phyloP scores from a whole-genome alignment of 352 stramenopile species.

The Globisporangium apiculatum region DNA sequence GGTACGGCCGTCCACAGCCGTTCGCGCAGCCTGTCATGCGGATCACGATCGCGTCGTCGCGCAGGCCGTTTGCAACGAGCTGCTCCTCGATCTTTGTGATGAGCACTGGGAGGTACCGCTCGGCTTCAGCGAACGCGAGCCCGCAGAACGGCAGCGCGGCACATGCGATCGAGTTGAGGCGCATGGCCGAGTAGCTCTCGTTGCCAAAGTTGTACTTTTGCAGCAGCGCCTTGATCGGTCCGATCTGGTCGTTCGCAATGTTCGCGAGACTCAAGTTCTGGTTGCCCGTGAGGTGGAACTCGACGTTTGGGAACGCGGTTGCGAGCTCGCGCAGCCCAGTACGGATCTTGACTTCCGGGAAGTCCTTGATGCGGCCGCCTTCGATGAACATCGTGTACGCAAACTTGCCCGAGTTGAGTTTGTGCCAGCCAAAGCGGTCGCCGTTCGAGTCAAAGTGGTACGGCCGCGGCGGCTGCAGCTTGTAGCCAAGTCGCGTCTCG shows the following conservation, averaged over 20 bases:
- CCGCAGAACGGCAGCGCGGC: conserved; percentile 94
- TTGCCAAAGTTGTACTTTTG: conserved; percentile 89
- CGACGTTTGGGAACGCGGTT: conserved; percentile 87
- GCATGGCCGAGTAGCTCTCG: conserved; percentile 73
- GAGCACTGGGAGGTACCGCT: conserved; percentile 92
- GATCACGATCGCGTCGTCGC: conserved; percentile 95
- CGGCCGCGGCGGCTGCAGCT: conserved; percentile 81
- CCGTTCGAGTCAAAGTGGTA: conserved; percentile 65
- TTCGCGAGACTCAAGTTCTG: conserved; percentile 95
- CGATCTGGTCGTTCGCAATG: conserved; percentile 88
- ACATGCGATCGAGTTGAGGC: conserved; percentile 91
- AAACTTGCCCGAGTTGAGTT: conserved; percentile 62
- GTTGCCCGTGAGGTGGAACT: conserved; percentile 93
- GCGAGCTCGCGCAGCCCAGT: conserved; percentile 89
- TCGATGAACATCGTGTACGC: conserved; percentile 83
- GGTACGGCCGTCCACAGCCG: conserved; percentile 95
- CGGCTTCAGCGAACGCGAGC: conserved; percentile 95
- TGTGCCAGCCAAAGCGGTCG: conserved; percentile 75
- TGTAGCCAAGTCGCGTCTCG: conserved; percentile 92
- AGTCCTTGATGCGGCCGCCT: conserved; percentile 92
- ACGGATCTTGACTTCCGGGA: conserved; percentile 76
- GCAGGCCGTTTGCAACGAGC: conserved; percentile 86
- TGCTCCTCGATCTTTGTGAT: conserved; percentile 91
- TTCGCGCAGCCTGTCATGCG: conserved; percentile 98
- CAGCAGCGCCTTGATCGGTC: conserved; percentile 89